These are phyloP conservation scores for Xylaria sp. DNA, from an alignment of 2,329 filamentous ascomycete species.

Conservation along the genomic window DNA sequence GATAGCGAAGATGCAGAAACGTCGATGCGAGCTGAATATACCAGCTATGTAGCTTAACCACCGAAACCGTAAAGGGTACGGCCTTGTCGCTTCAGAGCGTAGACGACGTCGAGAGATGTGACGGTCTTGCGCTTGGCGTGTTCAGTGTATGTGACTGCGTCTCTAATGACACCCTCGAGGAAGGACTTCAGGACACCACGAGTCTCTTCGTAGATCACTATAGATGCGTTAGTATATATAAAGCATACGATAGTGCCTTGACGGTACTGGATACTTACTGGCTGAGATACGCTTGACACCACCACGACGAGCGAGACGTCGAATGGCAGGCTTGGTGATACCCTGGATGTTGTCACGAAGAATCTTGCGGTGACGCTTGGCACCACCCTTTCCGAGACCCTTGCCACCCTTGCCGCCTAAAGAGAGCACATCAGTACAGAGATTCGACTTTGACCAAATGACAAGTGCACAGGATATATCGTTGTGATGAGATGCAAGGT, in stretches of 20 bases:
- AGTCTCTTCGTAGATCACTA: slow-evolving; percentile 86
- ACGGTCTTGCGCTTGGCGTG: slow-evolving; percentile 84
- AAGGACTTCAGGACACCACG: slow-evolving; percentile 86
- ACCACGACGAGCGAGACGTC: slow-evolving; percentile 97
- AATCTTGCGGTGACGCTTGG: slow-evolving; percentile 99
- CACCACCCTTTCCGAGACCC: slow-evolving; percentile 97
- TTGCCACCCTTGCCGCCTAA: slow-evolving; percentile 94
- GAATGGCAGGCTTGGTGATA: slow-evolving; percentile 98
- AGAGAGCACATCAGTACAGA: slow-evolving; percentile 58
- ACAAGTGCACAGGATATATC: slow-evolving; percentile 16
- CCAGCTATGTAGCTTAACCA: slow-evolving; percentile 58
- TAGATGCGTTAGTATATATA: slow-evolving; percentile 20
- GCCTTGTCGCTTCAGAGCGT: slow-evolving; percentile 72
- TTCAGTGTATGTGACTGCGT: slow-evolving; percentile 84
- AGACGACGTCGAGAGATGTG: slow-evolving; percentile 72
- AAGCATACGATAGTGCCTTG: too few species aligned
- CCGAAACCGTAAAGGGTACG: slow-evolving; percentile 76
- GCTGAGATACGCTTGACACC: slow-evolving; percentile 99
- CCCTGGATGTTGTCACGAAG: slow-evolving; percentile 99
- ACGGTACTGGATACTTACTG: too few species aligned
- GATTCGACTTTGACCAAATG: not conserved
- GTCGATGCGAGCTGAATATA: slow-evolving; percentile 15
- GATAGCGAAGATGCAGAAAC: slow-evolving; percentile 26
- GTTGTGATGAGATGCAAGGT: slow-evolving; percentile 31
- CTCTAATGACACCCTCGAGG: slow-evolving; percentile 83